Evolutionary conservation across 2,329 filamentous ascomycete species (phyloP), one percentile per base, ranked within the genome.

Genomic region (Cercospora sp.): DNA sequence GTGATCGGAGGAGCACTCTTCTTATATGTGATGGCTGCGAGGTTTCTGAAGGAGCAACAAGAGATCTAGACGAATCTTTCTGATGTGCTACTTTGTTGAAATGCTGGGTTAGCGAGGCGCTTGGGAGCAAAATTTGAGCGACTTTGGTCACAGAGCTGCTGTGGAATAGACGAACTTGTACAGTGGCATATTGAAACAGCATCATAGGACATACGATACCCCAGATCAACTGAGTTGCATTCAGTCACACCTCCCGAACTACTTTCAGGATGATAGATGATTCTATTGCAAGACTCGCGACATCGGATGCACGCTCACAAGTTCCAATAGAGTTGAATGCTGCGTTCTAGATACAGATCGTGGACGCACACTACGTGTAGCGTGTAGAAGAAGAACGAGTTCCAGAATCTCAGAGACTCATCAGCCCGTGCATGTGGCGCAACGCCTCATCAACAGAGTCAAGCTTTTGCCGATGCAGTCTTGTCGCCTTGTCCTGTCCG

Each of bases 1-100:
- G 82, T 97, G 58, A 85, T 88, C 0, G 87, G 91, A 8, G 88
- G 85, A 0, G 80, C 88, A 18, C 84, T 97, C 30, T 91, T 98
- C 76, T 81, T 90, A 16, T 98, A 97, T 80, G 93, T 97, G 10
- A 81, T 97, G 61, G 84, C 96, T 66, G 91, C 92, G 34, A 86
- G 94, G 73, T 79, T 97, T 13, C 80, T 97, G 37, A 88, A 89
- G 45, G 84, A 86, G 51, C 69, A 74, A 65, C 49, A 66, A 63
- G 67, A 59, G 69, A 34, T 32, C 18, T 68, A 68, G 62, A 51
- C 21, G 21, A 10, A 13, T 6, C 26, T 24, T 12, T 4, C 10
- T 13, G 45, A 26, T 51, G 45, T 8, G 45, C 12, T 10, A 51
- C 3, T 51, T 51, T 51, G 45, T 24, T 51, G 18, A 24, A 26